Conservation (phyloP, 2,329 filamentous ascomycete species). For the Penicillium concentricum region DNA sequence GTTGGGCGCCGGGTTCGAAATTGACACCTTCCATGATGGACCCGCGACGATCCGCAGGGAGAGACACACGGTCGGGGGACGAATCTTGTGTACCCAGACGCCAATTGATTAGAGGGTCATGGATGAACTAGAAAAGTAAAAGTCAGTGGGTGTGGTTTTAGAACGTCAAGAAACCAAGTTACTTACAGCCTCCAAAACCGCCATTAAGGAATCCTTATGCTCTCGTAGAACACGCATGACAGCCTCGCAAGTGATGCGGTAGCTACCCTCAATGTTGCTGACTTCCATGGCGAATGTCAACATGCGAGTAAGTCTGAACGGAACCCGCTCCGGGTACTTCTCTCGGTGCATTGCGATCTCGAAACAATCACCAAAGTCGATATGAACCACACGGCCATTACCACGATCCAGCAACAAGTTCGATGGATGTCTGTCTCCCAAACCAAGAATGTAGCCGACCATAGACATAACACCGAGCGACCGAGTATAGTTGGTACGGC, state of each 20-base stretch:
- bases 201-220: constrained; percentile 98
- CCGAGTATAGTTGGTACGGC: constrained; percentile 97
- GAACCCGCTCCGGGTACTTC: constrained; percentile 96
- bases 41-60: constrained; percentile 60
- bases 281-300: constrained; percentile 99
- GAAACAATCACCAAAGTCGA: constrained; percentile 99
- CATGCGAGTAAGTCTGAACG: constrained; percentile 97
- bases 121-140: constrained; percentile 72
- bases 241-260: constrained; percentile 95
- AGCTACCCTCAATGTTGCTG: constrained; percentile 98
- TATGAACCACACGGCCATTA: constrained; percentile 96
- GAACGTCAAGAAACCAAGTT: neutral
- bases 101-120: constrained; percentile 98
- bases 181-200: constrained; percentile 91
- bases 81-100: constrained; percentile 65
- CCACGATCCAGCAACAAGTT: constrained; percentile 96
- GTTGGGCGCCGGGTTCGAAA: constrained; percentile 53
- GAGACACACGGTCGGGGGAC: constrained; percentile 59
- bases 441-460: constrained; percentile 98
- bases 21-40: constrained; percentile 56
- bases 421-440: constrained; percentile 94
- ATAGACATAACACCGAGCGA: constrained; percentile 99
- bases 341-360: constrained; percentile 99
- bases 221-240: constrained; percentile 95
- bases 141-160: constrained; percentile 4